These are phyloP conservation scores for Melocanna baccifera DNA, from an alignment of 176 grass and related monocot species.

Conservation along the genomic window DNA sequence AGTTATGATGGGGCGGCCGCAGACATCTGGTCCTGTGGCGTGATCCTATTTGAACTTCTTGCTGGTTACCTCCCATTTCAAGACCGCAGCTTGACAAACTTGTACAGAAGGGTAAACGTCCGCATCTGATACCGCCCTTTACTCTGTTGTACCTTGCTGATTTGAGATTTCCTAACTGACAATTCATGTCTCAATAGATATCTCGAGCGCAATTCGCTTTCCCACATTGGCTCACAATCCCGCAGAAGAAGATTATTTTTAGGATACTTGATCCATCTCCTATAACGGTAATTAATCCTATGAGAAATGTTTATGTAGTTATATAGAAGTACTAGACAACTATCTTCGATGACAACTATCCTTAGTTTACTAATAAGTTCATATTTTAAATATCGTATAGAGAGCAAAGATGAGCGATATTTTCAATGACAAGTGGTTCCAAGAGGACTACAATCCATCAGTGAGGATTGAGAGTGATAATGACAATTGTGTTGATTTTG, in stretches of 20 bases:
- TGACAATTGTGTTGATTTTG: conserved; percentile 12
- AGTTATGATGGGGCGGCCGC: conserved; percentile 56
- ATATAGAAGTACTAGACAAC: neutral
- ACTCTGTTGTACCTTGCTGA: neutral
- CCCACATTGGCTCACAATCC: conserved; percentile 50
- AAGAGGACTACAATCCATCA: conserved; percentile 37
- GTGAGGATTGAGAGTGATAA: conserved; percentile 23
- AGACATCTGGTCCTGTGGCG: conserved; percentile 75
- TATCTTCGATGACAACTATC: too few relatives aligned
- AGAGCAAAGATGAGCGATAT: conserved; percentile 61
- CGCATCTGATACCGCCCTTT: neutral
- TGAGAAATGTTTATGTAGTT: neutral
- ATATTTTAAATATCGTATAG: conserved; percentile 30
- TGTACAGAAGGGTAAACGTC: conserved; percentile 64
- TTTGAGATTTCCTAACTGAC: neutral
- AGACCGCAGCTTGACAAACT: conserved; percentile 49
- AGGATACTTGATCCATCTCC: conserved; percentile 60
- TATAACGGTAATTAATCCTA: conserved; percentile 36
- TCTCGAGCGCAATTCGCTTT: conserved; percentile 59
- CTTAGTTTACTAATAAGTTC: conserved; percentile 20
- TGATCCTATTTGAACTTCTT: conserved; percentile 77
- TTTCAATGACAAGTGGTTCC: conserved; percentile 61
- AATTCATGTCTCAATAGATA: conserved; percentile 45
- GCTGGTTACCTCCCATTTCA: conserved; percentile 65
- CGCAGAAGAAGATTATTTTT: conserved; percentile 63